Percentiles rank a stretch among this genome's conserved stretches.
These are phyloP conservation scores for Acephala macrosclerotiorum DNA, from an alignment of 2,329 filamentous ascomycete genomes.

Conservation along the genomic window DNA sequence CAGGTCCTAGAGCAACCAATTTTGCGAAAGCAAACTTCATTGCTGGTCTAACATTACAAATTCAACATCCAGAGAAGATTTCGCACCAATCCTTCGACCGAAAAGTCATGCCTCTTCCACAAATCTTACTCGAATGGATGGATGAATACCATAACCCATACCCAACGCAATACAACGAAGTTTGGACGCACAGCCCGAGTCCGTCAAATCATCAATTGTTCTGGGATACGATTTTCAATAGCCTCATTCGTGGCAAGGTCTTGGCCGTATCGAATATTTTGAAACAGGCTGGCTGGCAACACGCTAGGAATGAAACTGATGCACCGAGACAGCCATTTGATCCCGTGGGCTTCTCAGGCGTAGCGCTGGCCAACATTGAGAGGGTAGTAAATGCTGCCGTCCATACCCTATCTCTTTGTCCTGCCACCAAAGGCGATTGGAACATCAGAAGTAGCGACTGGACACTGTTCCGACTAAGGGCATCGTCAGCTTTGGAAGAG, in stretches of 20 bases:
- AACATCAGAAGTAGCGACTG: conserved; percentile 83
- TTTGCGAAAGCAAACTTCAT: conserved; percentile 81
- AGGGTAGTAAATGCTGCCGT: conserved; percentile 74
- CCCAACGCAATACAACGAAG: conserved; percentile 68
- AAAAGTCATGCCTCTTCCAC: conserved; percentile 67
- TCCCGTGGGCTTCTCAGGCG: conserved; percentile 65
- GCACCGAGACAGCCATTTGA: conserved; percentile 69
- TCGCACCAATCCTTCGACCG: conserved; percentile 27
- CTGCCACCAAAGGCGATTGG: conserved; percentile 77
- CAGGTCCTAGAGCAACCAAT: conserved; percentile 64
- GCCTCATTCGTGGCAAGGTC: conserved; percentile 79
- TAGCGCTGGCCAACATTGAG: conserved; percentile 80
- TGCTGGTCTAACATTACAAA: conserved; percentile 77
- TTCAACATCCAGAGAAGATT: conserved; percentile 70
- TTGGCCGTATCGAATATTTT: conserved; percentile 71
- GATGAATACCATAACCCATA: conserved; percentile 77
- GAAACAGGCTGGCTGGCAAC: conserved; percentile 77
- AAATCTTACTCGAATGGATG: conserved; percentile 85
- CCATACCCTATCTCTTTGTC: conserved; percentile 75
- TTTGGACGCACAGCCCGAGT: conserved; percentile 71
- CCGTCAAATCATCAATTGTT: conserved; percentile 80
- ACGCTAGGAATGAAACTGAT: conserved; percentile 70
- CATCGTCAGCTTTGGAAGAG: conserved; percentile 71
- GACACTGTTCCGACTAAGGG: conserved; percentile 81
- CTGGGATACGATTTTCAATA: conserved; percentile 83